phyloP scores from a whole-genome alignment of 495 filamentous ascomycete genomes.

The Saxophila tyrrhenica region DNA sequence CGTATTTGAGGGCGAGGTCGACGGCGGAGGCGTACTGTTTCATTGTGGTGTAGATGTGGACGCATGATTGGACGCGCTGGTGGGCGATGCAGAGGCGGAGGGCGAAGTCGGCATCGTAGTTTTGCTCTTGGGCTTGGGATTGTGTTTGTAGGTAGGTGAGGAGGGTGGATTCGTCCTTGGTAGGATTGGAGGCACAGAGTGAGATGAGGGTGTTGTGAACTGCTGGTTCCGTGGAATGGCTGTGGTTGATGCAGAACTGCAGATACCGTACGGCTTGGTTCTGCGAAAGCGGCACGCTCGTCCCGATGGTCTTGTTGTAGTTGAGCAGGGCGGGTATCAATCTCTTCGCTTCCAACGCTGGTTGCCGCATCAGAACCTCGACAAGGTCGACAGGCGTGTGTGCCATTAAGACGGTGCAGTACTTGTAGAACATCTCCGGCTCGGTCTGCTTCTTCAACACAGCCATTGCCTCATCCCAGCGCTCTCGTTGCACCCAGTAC shows the following conservation, averaged over 20 bases:
- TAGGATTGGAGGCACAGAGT: slow-evolving; percentile 81
- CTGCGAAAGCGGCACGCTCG: slow-evolving; percentile 45
- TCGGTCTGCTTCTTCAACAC: slow-evolving; percentile 87
- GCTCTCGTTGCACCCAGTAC: slow-evolving; percentile 95
- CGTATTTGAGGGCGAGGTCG: slow-evolving; percentile 75
- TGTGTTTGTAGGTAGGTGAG: slow-evolving; percentile 77
- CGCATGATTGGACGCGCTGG: slow-evolving; percentile 79
- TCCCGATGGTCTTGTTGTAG: slow-evolving; percentile 63
- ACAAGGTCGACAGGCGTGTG: slow-evolving; percentile 73
- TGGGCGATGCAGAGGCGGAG: slow-evolving; percentile 90
- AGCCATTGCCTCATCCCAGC: slow-evolving; percentile 79
- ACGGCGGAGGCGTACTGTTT: slow-evolving; percentile 86
- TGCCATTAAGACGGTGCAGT: slow-evolving; percentile 90
- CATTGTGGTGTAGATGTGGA: slow-evolving; percentile 95
- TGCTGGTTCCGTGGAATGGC: slow-evolving; percentile 71
- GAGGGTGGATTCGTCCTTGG: slow-evolving; percentile 69
- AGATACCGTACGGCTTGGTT: slow-evolving; percentile 95
- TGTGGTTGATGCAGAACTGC: slow-evolving; percentile 81
- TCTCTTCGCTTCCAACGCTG: slow-evolving; percentile 72
- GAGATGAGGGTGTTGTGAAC: slow-evolving; percentile 95
- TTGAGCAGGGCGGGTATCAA: slow-evolving; percentile 87
- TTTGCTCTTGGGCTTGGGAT: slow-evolving; percentile 44
- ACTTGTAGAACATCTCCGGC: slow-evolving; percentile 86
- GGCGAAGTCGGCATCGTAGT: slow-evolving; percentile 95
- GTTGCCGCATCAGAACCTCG: slow-evolving; percentile 87